Conservation (phyloP, 2,329 filamentous ascomycete genomes). For the Microdochium bolleyi region DNA sequence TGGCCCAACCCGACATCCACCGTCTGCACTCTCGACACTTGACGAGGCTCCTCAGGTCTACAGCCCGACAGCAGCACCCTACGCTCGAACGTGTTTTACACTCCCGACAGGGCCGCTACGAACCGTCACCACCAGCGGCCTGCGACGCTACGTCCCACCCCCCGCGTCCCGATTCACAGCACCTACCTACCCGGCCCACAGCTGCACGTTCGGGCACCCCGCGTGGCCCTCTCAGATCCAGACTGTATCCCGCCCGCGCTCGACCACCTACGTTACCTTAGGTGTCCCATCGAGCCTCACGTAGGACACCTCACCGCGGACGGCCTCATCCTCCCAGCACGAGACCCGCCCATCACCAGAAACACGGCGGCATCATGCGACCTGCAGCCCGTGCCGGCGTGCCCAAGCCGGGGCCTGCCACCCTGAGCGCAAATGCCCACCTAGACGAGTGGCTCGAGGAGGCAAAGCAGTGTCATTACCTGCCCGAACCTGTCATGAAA, state of each 20-base stretch:
- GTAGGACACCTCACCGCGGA: neutral
- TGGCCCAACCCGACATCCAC: neutral
- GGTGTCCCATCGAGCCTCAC: neutral
- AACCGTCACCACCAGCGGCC: no score
- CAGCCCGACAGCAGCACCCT: neutral
- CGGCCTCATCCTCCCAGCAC: neutral
- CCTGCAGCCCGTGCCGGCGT: constrained; percentile 37
- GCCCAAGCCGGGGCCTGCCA: constrained; percentile 86
- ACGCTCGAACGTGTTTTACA: neutral
- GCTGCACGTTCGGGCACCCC: no score
- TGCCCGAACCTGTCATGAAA: constrained; percentile 96
- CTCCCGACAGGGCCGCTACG: no score
- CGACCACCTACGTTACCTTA: no score
- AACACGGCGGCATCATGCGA: constrained; percentile 10
- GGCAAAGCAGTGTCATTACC: constrained; percentile 94
- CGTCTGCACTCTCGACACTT: neutral
- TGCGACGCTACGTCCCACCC: no score
- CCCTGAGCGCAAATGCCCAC: constrained; percentile 72
- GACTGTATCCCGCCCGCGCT: no score
- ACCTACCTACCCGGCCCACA: no score
- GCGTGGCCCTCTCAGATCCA: no score
- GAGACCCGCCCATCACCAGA: neutral
- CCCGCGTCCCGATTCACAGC: no score
- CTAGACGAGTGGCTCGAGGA: constrained; percentile 95
- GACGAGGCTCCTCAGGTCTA: neutral